Percentiles rank a stretch among this genome's conserved stretches.
phyloP scores from a whole-genome alignment of 768 basidiomycete species.

The Dentipellis fragilis region DNA sequence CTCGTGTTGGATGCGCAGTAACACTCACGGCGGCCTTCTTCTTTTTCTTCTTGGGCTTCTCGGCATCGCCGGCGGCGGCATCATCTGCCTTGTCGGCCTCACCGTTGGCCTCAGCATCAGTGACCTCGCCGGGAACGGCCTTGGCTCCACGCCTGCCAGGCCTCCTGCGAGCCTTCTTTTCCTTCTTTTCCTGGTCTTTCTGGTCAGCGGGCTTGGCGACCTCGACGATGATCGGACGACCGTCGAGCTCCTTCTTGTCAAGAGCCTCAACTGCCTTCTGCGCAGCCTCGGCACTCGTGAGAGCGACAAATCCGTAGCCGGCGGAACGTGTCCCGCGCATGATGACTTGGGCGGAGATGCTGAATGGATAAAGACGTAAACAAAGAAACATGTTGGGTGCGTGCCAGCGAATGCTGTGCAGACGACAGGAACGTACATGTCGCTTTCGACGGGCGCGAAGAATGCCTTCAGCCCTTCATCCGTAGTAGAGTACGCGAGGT shows the following conservation, averaged over 20 bases:
- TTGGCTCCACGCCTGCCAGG: conserved; percentile 80
- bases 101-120: conserved; percentile 82
- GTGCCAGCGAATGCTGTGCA: conserved; percentile 11
- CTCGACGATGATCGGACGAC: conserved; percentile 84
- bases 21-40: conserved; percentile 49
- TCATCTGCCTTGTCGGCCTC: conserved; percentile 51
- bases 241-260: conserved; percentile 83
- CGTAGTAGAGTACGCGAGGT: conserved; percentile 90
- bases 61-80: conserved; percentile 41
- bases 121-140: conserved; percentile 82
- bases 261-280: conserved; percentile 79
- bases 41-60: conserved; percentile 72
- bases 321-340: conserved; percentile 77
- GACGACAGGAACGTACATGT: conserved; percentile 59
- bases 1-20: neutral
- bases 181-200: conserved; percentile 77
- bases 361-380: conserved; percentile 22
- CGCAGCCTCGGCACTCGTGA: conserved; percentile 72
- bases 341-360: conserved; percentile 80
- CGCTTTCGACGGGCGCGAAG: conserved; percentile 79
- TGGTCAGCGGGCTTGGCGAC: conserved; percentile 85
- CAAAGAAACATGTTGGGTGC: conserved; percentile 6
- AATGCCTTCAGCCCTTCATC: conserved; percentile 92
- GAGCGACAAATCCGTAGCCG: conserved; percentile 89
- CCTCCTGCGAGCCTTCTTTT: conserved; percentile 58